These are phyloP conservation scores for Globisporangium nagaii DNA, from an alignment of 352 stramenopile genomes.

Conservation along the genomic window DNA sequence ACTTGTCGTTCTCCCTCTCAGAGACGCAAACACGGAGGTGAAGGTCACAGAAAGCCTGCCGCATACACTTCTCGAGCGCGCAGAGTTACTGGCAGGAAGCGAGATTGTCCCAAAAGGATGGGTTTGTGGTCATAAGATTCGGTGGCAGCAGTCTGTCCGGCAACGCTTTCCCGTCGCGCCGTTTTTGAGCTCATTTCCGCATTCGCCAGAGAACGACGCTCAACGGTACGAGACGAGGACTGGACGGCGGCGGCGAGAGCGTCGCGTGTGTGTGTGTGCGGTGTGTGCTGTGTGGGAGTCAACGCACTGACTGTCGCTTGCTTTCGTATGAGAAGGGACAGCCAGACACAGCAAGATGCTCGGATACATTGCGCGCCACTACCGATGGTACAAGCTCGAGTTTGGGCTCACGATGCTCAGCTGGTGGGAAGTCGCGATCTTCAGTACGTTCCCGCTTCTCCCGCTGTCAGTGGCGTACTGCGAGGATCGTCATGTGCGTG, in stretches of 20 bases:
- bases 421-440: constrained; percentile 76
- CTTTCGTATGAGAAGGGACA: no score
- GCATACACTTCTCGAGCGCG: no score
- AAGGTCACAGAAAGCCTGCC: neutral
- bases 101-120: neutral
- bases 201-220: constrained; percentile 1
- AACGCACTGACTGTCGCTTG: neutral
- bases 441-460: constrained; percentile 47
- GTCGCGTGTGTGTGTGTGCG: neutral
- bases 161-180: no score
- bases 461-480: neutral
- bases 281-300: neutral
- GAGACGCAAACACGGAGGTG: neutral
- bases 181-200: constrained; percentile 6
- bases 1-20: neutral
- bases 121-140: neutral
- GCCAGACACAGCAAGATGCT: constrained; percentile 30
- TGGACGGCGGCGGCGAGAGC: no score
- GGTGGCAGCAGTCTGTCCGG: neutral
- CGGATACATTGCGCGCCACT: constrained; percentile 54
- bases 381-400: constrained; percentile 86
- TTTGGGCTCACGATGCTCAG: constrained; percentile 82
- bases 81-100: neutral
- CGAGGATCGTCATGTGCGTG: neutral
- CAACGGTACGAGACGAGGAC: neutral